Conservation (phyloP, 2,329 filamentous ascomycete species). For the Claviceps sorghi region DNA sequence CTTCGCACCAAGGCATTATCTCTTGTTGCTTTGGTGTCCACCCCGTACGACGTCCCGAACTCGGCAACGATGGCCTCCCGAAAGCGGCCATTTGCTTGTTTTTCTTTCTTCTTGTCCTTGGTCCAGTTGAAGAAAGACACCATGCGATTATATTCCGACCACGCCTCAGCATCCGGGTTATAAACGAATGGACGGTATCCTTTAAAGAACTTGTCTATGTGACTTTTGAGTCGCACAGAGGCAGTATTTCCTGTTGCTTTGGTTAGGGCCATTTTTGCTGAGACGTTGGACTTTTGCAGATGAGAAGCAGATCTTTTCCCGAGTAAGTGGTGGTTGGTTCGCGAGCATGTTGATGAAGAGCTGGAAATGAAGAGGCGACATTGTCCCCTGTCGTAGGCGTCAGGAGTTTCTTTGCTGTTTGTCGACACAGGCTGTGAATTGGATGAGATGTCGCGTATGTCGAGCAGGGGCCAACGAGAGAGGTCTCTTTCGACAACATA, state of each 20-base stretch:
- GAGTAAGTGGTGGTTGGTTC: not conserved
- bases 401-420: not conserved
- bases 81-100: not conserved
- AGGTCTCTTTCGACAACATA: not conserved
- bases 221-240: not conserved
- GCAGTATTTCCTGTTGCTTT: not conserved
- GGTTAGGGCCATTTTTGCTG: not conserved
- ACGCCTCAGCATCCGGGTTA: not conserved
- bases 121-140: not conserved
- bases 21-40: not conserved
- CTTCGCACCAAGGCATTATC: not conserved
- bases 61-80: not conserved
- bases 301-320: not conserved
- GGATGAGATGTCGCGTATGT: not conserved
- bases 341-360: not conserved
- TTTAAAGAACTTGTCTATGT: not conserved
- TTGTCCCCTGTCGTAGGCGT: not conserved
- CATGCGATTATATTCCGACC: constrained; percentile 1
- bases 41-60: not conserved
- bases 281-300: not conserved
- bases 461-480: not conserved
- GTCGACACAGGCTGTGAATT: not conserved
- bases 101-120: not conserved
- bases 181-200: not conserved
- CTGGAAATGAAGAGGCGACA: not conserved